Conservation (phyloP, 148 eudicot species). For the Oxyria digyna region DNA sequence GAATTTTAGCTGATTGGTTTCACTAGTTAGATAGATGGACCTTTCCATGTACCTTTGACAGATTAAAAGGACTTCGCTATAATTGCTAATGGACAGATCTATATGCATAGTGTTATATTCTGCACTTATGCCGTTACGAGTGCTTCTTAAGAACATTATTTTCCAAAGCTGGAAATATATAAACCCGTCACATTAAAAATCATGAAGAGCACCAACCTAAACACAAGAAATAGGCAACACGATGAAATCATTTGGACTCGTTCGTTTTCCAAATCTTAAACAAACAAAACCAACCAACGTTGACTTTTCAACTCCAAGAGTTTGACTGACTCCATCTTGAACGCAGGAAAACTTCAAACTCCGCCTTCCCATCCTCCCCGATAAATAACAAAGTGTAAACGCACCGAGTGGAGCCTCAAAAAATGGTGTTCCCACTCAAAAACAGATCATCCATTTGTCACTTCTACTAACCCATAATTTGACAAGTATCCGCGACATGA, state of each 20-base stretch:
- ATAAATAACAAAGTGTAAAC: not conserved
- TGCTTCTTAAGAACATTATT: too few relatives aligned
- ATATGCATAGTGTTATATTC: too few relatives aligned
- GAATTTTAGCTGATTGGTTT: too few relatives aligned
- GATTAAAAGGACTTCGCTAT: too few relatives aligned
- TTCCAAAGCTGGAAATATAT: too few relatives aligned
- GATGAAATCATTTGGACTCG: not conserved
- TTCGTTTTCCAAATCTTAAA: not conserved
- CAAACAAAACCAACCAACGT: not conserved
- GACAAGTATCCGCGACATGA: not conserved
- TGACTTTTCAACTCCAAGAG: not conserved
- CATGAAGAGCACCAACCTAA: not conserved
- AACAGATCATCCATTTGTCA: not conserved
- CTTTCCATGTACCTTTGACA: too few relatives aligned
- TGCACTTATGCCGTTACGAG: too few relatives aligned
- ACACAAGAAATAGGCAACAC: not conserved
- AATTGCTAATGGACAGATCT: not conserved
- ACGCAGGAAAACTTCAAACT: not conserved
- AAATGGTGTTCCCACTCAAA: not conserved
- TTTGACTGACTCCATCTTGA: not conserved
- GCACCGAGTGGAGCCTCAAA: not conserved
- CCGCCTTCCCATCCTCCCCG: not conserved
- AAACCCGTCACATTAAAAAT: too few relatives aligned
- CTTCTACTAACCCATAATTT: not conserved
- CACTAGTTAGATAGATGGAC: too few relatives aligned